phyloP scores from a whole-genome alignment of 192 early-diverging fungal genomes.

The Backusella australiensis region DNA sequence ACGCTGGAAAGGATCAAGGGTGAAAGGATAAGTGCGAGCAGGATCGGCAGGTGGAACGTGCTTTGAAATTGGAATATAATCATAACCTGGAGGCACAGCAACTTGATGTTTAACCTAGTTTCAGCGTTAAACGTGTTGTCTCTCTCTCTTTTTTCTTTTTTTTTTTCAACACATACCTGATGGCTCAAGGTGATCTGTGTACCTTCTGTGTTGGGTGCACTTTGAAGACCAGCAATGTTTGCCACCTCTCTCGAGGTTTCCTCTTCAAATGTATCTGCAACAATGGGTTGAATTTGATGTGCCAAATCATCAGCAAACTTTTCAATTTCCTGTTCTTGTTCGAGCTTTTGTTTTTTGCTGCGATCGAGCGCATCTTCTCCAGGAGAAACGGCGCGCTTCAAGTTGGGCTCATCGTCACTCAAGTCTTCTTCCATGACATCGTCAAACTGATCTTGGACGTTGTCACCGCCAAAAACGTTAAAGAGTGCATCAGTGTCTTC shows the following conservation, averaged over 20 bases:
- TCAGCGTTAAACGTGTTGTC: not conserved
- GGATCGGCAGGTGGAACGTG: slow-evolving; percentile 78
- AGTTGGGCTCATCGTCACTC: not conserved
- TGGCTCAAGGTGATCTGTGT: slow-evolving; percentile 42
- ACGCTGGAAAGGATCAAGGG: slow-evolving; percentile 94
- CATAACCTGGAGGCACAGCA: slow-evolving; percentile 82
- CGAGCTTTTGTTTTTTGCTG: slow-evolving; percentile 3
- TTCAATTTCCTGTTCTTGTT: not conserved
- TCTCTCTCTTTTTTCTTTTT: not conserved
- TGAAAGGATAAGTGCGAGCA: slow-evolving; percentile 86
- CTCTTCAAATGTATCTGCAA: slow-evolving; percentile 69
- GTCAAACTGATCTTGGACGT: slow-evolving; percentile 14
- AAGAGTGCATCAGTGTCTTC: slow-evolving; percentile 32
- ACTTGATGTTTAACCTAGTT: slow-evolving; percentile 91
- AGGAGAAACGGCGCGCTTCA: not conserved
- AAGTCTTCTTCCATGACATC: slow-evolving; percentile 5
- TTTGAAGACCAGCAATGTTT: slow-evolving; percentile 51
- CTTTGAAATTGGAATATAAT: slow-evolving; percentile 84
- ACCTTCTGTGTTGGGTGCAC: slow-evolving; percentile 43
- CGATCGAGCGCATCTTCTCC: not conserved
- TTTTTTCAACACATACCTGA: slow-evolving; percentile 27
- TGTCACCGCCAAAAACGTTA: slow-evolving; percentile 21
- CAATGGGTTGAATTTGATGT: slow-evolving; percentile 46
- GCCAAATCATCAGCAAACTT: slow-evolving; percentile 21
- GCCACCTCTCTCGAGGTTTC: slow-evolving; percentile 67